Conservation (phyloP, 495 filamentous ascomycete species). For the Aspergillus kassunensis region DNA sequence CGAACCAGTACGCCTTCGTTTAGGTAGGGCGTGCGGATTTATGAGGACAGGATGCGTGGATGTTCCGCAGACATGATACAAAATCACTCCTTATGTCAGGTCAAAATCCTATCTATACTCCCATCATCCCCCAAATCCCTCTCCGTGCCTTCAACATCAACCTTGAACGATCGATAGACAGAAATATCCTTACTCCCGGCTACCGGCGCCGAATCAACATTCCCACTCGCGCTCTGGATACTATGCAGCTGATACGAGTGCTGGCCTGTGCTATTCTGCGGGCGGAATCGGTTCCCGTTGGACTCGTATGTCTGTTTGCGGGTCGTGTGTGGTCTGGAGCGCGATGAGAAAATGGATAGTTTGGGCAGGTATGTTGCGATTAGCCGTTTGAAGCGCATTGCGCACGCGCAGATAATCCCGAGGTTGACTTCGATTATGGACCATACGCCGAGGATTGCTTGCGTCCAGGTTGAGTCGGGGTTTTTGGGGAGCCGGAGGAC, state of each 20-base stretch:
- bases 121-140: constrained; percentile 1
- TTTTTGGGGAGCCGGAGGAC: constrained; percentile 13
- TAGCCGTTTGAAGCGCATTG: constrained; percentile 75
- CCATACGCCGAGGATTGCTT: constrained; percentile 53
- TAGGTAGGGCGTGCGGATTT: too few relatives aligned
- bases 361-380: constrained; percentile 15
- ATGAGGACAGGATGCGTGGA: too few relatives aligned
- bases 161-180: constrained; percentile 8
- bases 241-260: constrained; percentile 20
- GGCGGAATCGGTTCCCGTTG: constrained; percentile 2
- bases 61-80: too few relatives aligned
- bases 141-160: constrained; percentile 8
- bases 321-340: background rate
- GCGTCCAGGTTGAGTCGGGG: constrained; percentile 17
- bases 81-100: too few relatives aligned
- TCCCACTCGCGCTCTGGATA: constrained; percentile 4
- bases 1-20: too few relatives aligned
- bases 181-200: constrained; percentile 6
- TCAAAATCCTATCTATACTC: constrained; percentile 5
- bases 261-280: constrained; percentile 2
- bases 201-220: background rate
- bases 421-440: constrained; percentile 79
- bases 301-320: background rate
- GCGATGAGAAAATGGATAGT: constrained; percentile 16
- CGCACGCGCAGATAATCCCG: constrained; percentile 75